These are phyloP conservation scores for Durotheca rogersii DNA, from an alignment of 495 filamentous ascomycete genomes.

Conservation along the genomic window DNA sequence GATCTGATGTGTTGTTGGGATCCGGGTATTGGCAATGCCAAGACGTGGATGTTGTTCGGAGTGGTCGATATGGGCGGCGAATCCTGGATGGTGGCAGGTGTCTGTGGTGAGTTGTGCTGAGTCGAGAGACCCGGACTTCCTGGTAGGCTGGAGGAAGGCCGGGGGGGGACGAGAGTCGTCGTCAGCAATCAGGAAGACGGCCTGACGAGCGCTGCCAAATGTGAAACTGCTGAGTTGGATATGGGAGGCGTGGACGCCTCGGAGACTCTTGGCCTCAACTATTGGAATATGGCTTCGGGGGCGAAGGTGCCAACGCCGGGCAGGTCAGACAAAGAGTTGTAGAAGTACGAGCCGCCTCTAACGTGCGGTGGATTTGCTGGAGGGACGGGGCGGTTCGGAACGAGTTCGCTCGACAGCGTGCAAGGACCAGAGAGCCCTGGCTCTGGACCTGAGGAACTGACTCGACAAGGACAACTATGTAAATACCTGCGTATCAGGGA, in stretches of 20 bases:
- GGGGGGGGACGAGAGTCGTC: slow-evolving; percentile 8
- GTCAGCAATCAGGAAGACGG: not conserved
- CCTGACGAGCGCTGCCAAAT: slow-evolving; percentile 1
- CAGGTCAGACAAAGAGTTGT: no score
- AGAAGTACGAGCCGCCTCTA: no score
- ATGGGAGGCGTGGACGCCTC: slow-evolving; percentile 31
- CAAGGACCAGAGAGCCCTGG: slow-evolving; percentile 13
- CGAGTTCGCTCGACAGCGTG: slow-evolving; percentile 22
- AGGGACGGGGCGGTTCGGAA: no score
- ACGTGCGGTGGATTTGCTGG: no score
- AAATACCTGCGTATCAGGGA: slow-evolving; percentile 8
- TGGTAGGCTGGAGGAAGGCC: not conserved
- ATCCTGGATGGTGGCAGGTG: slow-evolving; percentile 15
- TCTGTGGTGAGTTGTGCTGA: not conserved
- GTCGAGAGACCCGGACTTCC: slow-evolving; percentile 9
- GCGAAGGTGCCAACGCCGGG: no score
- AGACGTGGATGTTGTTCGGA: slow-evolving; percentile 5
- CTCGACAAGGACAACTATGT: not conserved
- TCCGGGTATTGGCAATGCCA: slow-evolving; percentile 3
- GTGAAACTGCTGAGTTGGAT: slow-evolving; percentile 19
- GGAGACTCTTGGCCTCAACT: slow-evolving; percentile 29
- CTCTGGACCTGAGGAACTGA: slow-evolving; percentile 9
- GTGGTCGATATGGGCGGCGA: slow-evolving; percentile 7
- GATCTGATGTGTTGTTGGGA: slow-evolving; percentile 1
- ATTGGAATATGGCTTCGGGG: slow-evolving; percentile 30